These are phyloP conservation scores for Carex cristatella DNA, from an alignment of 176 grass and related monocot species.

Conservation along the genomic window DNA sequence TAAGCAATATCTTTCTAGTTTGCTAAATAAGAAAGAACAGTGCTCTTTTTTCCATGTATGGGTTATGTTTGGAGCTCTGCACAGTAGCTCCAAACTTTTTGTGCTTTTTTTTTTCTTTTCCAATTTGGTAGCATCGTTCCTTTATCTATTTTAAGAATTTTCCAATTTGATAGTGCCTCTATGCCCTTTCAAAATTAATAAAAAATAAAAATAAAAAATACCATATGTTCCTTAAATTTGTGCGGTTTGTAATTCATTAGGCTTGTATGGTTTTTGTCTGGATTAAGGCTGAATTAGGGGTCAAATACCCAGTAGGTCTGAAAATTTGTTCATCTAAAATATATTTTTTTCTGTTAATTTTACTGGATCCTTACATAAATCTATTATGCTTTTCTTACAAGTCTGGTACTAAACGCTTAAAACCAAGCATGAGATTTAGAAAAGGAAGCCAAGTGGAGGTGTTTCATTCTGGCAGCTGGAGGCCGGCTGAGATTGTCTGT, in stretches of 20 bases:
- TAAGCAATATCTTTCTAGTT: not conserved
- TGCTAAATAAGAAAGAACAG: not conserved
- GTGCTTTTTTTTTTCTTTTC: not conserved
- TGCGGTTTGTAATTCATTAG: not conserved
- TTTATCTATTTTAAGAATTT: conserved; percentile 3
- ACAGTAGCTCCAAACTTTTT: not conserved
- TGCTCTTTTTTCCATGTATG: not conserved
- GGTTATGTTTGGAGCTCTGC: not conserved
- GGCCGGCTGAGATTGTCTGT: conserved; percentile 38
- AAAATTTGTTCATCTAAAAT: not conserved
- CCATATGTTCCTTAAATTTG: not conserved
- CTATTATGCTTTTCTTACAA: not conserved
- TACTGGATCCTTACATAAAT: not conserved
- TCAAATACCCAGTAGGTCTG: not conserved
- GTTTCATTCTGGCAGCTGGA: conserved; percentile 35
- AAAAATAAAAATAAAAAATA: not conserved
- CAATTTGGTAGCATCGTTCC: not conserved
- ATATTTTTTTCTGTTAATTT: not conserved
- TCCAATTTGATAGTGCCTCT: not conserved
- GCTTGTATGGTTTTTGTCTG: not conserved
- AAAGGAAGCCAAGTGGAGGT: conserved; percentile 49
- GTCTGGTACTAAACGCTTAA: not conserved
- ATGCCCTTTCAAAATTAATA: not conserved
- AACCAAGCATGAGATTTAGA: conserved; percentile 41
- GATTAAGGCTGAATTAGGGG: not conserved